Conservation (phyloP, 2,329 filamentous ascomycete genomes). For the Colletotrichum eremochloae region DNA sequence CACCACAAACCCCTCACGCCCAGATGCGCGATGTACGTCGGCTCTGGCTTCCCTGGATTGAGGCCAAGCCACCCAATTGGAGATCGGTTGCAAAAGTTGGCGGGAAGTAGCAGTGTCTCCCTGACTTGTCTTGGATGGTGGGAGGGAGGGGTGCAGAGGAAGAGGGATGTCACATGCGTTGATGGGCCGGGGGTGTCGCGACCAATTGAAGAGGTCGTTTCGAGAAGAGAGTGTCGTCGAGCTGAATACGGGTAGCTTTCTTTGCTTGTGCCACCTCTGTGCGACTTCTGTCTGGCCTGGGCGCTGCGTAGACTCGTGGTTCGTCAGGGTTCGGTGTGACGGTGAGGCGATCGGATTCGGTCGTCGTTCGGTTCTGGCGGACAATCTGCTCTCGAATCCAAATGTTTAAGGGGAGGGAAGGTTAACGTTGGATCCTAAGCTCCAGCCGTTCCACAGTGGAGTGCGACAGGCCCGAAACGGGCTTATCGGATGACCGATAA, state of each 20-base stretch:
- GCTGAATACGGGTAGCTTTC: slow-evolving; percentile 21
- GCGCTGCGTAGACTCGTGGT: background rate
- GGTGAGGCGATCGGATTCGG: slow-evolving; percentile 11
- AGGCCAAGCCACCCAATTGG: slow-evolving; percentile 35
- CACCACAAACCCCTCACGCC: slow-evolving; percentile 42
- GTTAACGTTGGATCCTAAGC: slow-evolving; percentile 31
- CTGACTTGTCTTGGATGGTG: slow-evolving; percentile 37
- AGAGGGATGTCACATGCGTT: slow-evolving; percentile 43
- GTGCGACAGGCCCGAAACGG: slow-evolving; percentile 26
- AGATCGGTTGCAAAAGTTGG: slow-evolving; percentile 33
- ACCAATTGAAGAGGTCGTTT: slow-evolving; percentile 37
- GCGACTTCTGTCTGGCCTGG: background rate
- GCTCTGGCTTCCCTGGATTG: slow-evolving; percentile 24
- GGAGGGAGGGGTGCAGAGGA: slow-evolving; percentile 41
- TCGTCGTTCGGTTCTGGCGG: slow-evolving; percentile 29
- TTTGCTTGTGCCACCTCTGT: background rate
- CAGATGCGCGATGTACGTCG: slow-evolving; percentile 34
- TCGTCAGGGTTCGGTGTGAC: background rate
- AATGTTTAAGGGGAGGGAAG: slow-evolving; percentile 36
- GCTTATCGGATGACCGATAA: slow-evolving; percentile 36
- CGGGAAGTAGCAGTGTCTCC: slow-evolving; percentile 41
- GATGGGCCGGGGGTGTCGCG: slow-evolving; percentile 30
- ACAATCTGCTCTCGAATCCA: slow-evolving; percentile 27
- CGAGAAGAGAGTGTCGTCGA: slow-evolving; percentile 24
- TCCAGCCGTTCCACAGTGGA: slow-evolving; percentile 40